phyloP scores from a whole-genome alignment of 345 rosid species.

The Syzygium grande region DNA sequence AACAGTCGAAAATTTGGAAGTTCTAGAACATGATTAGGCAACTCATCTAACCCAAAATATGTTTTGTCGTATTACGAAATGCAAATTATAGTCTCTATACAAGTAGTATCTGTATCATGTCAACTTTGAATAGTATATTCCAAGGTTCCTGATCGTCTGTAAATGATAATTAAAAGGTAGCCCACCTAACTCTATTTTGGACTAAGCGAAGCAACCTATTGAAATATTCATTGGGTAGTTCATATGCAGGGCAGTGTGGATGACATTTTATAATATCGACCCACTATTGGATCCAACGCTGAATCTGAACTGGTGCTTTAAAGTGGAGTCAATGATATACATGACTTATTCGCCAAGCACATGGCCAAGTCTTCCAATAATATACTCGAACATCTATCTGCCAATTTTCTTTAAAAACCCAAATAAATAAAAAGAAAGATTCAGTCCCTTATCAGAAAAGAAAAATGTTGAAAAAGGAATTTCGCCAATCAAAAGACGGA shows the following conservation, averaged over 20 bases:
- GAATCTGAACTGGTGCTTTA: background rate
- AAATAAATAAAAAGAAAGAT: no score
- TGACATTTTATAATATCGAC: background rate
- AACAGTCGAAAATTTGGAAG: background rate
- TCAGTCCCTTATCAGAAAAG: no score
- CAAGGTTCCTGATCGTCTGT: background rate
- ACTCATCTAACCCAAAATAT: background rate
- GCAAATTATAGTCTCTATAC: background rate
- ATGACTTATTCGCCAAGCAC: background rate
- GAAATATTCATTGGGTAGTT: background rate
- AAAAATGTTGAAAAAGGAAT: no score
- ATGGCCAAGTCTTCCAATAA: background rate
- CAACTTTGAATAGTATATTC: background rate
- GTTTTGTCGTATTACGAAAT: background rate
- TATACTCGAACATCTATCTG: background rate
- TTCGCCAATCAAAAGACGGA: no score
- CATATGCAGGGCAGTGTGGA: background rate
- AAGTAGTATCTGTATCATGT: background rate
- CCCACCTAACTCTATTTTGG: background rate
- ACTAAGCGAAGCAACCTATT: background rate
- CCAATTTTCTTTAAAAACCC: background rate
- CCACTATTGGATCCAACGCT: background rate
- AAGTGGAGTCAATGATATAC: background rate
- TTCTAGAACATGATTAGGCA: background rate
- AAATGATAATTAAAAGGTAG: background rate